Percentiles rank a stretch among this genome's conserved stretches.
Evolutionary conservation across 805 yeast genomes (phyloP).

Genomic region (Deakozyma indianensis): DNA sequence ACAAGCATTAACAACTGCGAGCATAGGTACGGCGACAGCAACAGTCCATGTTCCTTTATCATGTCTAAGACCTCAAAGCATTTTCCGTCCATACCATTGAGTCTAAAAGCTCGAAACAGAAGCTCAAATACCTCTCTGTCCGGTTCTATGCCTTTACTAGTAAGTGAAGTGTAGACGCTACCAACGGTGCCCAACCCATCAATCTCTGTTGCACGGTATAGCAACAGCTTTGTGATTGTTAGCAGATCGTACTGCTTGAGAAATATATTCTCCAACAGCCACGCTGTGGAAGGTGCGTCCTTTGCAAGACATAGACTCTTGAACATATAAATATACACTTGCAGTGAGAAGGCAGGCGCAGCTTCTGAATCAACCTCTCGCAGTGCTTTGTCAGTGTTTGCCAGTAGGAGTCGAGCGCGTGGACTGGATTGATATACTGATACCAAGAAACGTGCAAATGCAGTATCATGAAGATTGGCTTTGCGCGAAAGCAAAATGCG

Average conservation of each 20-base stretch:
- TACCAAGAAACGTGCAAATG: not conserved
- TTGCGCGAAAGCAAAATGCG: not conserved
- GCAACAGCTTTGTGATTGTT: constrained; percentile 3
- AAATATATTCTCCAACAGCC: not conserved
- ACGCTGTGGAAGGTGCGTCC: not conserved
- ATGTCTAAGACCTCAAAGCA: constrained; percentile 10
- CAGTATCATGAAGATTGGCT: not conserved
- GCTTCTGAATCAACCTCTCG: not conserved
- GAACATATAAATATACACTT: not conserved
- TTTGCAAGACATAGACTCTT: not conserved
- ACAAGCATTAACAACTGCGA: constrained; percentile 8
- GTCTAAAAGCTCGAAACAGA: constrained; percentile 10
- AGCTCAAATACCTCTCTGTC: constrained; percentile 1
- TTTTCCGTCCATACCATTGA: constrained; percentile 7
- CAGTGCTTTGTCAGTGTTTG: not conserved
- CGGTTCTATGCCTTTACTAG: constrained; percentile 7
- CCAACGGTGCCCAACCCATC: constrained; percentile 9
- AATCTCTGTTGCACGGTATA: constrained; percentile 9
- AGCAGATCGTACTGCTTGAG: not conserved
- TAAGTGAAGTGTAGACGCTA: constrained; percentile 6
- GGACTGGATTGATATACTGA: not conserved
- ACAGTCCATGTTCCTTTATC: constrained; percentile 2
- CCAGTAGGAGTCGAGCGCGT: not conserved
- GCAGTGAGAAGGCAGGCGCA: not conserved
- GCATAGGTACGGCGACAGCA: constrained; percentile 2